Conservation (phyloP, 495 filamentous ascomycete genomes). For the Aspergillus panamensis region DNA sequence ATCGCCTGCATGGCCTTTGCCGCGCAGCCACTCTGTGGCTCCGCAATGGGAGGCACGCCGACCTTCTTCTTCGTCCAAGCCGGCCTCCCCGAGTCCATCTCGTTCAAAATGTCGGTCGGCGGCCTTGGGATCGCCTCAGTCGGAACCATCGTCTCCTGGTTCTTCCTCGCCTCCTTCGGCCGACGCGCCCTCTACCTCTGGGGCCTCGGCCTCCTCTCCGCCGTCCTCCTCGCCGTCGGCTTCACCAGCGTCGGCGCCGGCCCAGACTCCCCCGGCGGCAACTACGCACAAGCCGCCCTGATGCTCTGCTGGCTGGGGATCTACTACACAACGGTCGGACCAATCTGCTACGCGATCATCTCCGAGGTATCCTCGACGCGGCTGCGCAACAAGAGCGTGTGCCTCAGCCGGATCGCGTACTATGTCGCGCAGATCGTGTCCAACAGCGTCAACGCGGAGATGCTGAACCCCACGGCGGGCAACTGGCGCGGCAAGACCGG, state of each 20-base stretch:
- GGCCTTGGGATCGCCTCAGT: slow-evolving; percentile 63
- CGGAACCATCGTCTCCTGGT: slow-evolving; percentile 62
- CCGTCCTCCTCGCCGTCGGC: slow-evolving; percentile 55
- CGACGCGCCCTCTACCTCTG: slow-evolving; percentile 51
- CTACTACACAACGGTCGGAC: slow-evolving; percentile 56
- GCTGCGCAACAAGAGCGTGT: slow-evolving; percentile 59
- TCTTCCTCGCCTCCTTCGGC: slow-evolving; percentile 56
- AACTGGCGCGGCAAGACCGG: slow-evolving; percentile 63
- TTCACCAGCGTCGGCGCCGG: slow-evolving; percentile 46
- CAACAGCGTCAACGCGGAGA: slow-evolving; percentile 61
- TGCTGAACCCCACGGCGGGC: slow-evolving; percentile 58
- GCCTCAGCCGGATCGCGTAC: slow-evolving; percentile 55
- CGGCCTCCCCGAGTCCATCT: slow-evolving; percentile 50
- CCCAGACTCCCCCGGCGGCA: slow-evolving; percentile 29
- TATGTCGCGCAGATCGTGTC: slow-evolving; percentile 55
- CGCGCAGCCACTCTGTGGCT: slow-evolving; percentile 15
- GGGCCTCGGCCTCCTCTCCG: slow-evolving; percentile 43
- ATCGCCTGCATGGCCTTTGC: slow-evolving; percentile 27
- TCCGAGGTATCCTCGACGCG: slow-evolving; percentile 56
- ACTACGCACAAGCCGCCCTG: slow-evolving; percentile 51
- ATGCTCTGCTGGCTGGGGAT: slow-evolving; percentile 55
- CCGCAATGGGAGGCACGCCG: slow-evolving; percentile 26
- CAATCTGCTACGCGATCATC: slow-evolving; percentile 59
- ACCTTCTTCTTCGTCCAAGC: slow-evolving; percentile 54
- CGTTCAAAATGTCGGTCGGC: slow-evolving; percentile 62